phyloP scores from a whole-genome alignment of 176 grass and related monocot species.

The Aegilops sharonensis region DNA sequence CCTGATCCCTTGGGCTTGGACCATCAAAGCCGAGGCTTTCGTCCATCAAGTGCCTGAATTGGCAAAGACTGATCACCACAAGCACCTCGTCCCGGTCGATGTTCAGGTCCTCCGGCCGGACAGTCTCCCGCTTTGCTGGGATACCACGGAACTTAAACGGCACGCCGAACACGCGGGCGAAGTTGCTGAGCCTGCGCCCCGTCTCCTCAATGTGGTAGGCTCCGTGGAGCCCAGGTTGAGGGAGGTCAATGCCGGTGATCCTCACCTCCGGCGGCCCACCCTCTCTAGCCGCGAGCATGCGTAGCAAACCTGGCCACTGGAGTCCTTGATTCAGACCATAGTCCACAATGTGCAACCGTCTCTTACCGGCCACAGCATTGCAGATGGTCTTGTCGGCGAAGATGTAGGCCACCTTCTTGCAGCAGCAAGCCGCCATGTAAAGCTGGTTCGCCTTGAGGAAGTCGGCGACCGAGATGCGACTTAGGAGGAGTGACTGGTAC shows the following conservation, averaged over 20 bases:
- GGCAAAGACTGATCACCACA: constrained; percentile 27
- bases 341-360: constrained; percentile 45
- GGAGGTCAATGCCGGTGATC: constrained; percentile 39
- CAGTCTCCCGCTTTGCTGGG: constrained; percentile 21
- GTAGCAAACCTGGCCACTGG: constrained; percentile 38
- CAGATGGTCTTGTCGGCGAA: constrained; percentile 54
- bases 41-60: constrained; percentile 30
- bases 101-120: constrained; percentile 6
- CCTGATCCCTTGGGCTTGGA: constrained; percentile 27
- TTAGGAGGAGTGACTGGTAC: neutral
- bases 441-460: neutral
- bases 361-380: constrained; percentile 22
- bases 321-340: constrained; percentile 45
- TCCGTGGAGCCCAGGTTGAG: neutral
- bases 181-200: constrained; percentile 5
- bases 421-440: constrained; percentile 28
- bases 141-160: constrained; percentile 36
- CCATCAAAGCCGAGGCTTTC: neutral
- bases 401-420: constrained; percentile 35
- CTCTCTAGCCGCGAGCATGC: neutral
- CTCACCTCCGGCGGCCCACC: constrained; percentile 30
- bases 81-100: constrained; percentile 20
- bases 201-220: constrained; percentile 24
- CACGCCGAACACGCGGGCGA: constrained; percentile 4
- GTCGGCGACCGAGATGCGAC: neutral